A percentile compares a stretch with the other conserved stretches of the same genome.
phyloP scores from a whole-genome alignment of 441 rosid genomes.

The Arabidopsis lyrata region DNA sequence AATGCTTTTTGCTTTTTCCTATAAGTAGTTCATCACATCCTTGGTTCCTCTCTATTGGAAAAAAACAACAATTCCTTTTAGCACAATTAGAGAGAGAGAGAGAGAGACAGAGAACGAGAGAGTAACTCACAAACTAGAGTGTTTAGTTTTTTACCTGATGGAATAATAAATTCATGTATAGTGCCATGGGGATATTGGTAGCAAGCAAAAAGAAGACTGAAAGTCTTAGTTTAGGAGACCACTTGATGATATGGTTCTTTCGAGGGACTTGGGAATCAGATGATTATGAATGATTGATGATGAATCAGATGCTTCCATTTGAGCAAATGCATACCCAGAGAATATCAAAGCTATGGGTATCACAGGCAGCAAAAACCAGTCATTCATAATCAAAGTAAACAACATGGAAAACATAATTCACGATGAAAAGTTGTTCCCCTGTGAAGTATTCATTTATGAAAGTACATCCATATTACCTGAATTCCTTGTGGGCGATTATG shows the following conservation, averaged over 20 bases:
- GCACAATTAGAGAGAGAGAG: too few relatives aligned
- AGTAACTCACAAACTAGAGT: conserved; percentile 3
- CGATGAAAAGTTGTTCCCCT: conserved; percentile 24
- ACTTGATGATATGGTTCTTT: conserved; percentile 39
- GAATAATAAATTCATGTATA: conserved; percentile 77
- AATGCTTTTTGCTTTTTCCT: conserved; percentile 63
- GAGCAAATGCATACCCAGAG: conserved; percentile 73
- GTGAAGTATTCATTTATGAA: background rate
- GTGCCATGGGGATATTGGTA: conserved; percentile 83
- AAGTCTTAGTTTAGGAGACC: conserved; percentile 54
- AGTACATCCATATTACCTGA: conserved; percentile 58
- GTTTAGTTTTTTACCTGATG: conserved; percentile 75
- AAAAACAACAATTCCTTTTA: too few relatives aligned
- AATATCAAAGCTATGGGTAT: conserved; percentile 88
- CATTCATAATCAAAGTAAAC: conserved; percentile 49
- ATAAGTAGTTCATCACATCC: conserved; percentile 84
- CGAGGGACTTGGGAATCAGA: conserved; percentile 43
- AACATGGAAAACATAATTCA: conserved; percentile 36
- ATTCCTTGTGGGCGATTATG: conserved; percentile 85
- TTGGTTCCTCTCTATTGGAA: too few relatives aligned
- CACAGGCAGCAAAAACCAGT: conserved; percentile 90
- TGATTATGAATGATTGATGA: conserved; percentile 2
- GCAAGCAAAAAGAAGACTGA: conserved; percentile 70
- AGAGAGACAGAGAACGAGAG: too few relatives aligned
- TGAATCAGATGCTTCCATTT: conserved; percentile 48